phyloP scores from a whole-genome alignment of 2,329 filamentous ascomycete genomes.

The Tolypocladium nubicola region DNA sequence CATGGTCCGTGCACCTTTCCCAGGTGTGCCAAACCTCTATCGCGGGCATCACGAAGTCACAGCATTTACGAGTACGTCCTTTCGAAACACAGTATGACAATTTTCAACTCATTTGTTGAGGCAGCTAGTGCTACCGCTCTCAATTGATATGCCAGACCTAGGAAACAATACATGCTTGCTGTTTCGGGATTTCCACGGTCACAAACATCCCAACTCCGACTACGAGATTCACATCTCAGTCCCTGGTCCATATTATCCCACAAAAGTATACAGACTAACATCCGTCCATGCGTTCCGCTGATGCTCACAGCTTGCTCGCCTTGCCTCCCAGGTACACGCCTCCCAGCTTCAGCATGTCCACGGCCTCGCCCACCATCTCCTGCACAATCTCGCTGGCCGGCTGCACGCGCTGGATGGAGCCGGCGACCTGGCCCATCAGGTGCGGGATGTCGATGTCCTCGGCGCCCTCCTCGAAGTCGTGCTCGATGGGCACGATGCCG shows the following conservation, averaged over 20 bases:
- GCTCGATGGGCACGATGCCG: conserved; percentile 70
- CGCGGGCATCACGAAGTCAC: not conserved
- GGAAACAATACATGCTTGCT: not conserved
- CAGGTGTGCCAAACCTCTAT: not conserved
- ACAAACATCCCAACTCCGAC: not conserved
- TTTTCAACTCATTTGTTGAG: not conserved
- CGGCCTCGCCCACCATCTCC: conserved; percentile 77
- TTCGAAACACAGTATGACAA: not conserved
- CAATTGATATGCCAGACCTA: not conserved
- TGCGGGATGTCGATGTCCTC: conserved; percentile 79
- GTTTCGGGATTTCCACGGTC: not conserved
- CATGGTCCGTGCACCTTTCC: not conserved
- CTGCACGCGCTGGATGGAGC: conserved; percentile 64
- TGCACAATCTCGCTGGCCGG: conserved; percentile 77
- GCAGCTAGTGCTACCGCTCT: not conserved
- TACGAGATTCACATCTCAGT: not conserved
- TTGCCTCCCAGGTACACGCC: conserved; percentile 42
- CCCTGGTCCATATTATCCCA: not conserved
- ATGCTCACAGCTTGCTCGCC: conserved; percentile 30
- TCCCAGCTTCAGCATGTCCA: conserved; percentile 53
- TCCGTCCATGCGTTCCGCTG: not conserved
- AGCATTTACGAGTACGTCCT: too few species aligned
- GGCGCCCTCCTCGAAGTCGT: conserved; percentile 67
- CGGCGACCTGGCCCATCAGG: conserved; percentile 90
- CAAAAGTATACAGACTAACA: not conserved